phyloP scores from a whole-genome alignment of 2,329 filamentous ascomycete species.

The Aspergillus sp. region DNA sequence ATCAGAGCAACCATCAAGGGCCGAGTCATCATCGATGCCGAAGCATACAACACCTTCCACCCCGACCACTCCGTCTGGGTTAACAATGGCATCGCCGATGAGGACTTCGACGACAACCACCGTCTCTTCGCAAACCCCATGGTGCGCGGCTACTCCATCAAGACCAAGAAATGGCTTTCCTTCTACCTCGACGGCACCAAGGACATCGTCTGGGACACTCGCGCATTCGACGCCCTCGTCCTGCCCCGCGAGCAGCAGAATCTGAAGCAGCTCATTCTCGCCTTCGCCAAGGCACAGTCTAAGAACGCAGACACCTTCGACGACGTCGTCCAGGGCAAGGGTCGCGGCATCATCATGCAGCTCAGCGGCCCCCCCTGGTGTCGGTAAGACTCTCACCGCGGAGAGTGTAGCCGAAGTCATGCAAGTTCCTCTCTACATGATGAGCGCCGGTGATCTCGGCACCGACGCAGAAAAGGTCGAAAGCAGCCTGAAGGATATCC shows the following conservation, averaged over 20 bases:
- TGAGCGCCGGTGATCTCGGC: conserved; percentile 47
- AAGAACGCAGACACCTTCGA: conserved; percentile 38
- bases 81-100: conserved; percentile 5
- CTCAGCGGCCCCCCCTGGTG: conserved; percentile 49
- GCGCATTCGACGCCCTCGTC: conserved; percentile 46
- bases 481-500: conserved; percentile 39
- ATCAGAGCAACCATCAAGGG: conserved; percentile 35
- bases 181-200: conserved; percentile 36
- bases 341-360: conserved; percentile 49
- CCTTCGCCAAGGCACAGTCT: conserved; percentile 42
- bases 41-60: conserved; percentile 46
- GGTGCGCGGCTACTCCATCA: conserved; percentile 46
- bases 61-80: conserved; percentile 32
- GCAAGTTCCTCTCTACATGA: conserved; percentile 46
- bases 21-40: conserved; percentile 49
- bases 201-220: conserved; percentile 41
- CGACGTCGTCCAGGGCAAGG: conserved; percentile 50
- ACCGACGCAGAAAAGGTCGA: conserved; percentile 41
- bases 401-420: conserved; percentile 49
- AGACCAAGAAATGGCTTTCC: conserved; percentile 32
- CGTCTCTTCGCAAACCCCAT: conserved; percentile 38
- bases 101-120: conserved; percentile 39
- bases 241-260: conserved; percentile 36
- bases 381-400: conserved; percentile 51
- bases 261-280: conserved; percentile 44